Base-by-base conservation (phyloP, 768 basidiomycete species). In the Lactifluus rugatus region DNA sequence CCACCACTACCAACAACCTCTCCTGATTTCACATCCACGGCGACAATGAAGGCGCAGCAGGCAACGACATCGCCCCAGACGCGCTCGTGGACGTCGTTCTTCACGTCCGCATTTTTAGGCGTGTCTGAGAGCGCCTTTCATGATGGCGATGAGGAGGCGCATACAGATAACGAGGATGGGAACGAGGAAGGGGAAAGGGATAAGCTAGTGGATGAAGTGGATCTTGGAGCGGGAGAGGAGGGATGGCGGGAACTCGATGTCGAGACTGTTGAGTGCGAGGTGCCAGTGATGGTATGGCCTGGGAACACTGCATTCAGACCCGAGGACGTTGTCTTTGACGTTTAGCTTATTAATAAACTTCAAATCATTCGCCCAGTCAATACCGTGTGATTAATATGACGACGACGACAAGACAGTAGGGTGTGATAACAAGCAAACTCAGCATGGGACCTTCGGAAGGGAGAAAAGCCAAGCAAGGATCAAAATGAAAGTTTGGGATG, bases 201-300 rank as follows among this genome's bases (percentile, higher is more conserved):
- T 11, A 11, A 28, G 48, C 23, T 31, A 36, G 48, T 23, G 23
- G 58, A 56, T 5, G 71, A 66, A 23, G 58, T 66, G 32, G 71
- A 69, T 23, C 70, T 68, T 41, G 70, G 63, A 1, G 71, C 67
- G 11, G 68, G 66, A 52, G 61, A 68, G 62, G 48, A 65, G 34
- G 81, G 78, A 0, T 92, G 87, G 89, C 66, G 66, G 54, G 83
- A 84, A 58, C 78, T 88, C 11, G 75, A 70, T 66, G 77, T 86
- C 25, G 93, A 97, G 78, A 89, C 85, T 58, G 92, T 98, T 17
- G 95, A 96, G 70, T 96, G 93, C 66, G 89, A 93, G 69, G 88
- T 98, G 44, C 90, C 91, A 19, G 81, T 98, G 56, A 81, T 71
- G 64, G 87, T 96, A 1, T 93, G 87, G 80, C 85, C 93, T 11